Conservation (phyloP, 2,329 filamentous ascomycete species). For the Ampelomyces quisqualis region DNA sequence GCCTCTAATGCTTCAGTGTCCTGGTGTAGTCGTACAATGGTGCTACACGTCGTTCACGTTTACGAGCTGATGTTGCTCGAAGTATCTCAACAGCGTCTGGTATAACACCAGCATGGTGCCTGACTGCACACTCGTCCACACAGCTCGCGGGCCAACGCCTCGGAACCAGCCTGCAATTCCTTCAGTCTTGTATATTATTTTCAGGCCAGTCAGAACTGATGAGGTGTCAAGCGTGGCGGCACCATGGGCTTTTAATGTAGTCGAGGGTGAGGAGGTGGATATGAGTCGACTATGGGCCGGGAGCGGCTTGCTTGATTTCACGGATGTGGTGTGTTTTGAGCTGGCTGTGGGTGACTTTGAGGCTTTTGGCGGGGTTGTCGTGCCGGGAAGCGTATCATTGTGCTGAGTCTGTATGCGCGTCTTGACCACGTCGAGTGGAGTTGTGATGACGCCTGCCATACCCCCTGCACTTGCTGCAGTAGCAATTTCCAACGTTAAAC, state of each 20-base stretch:
- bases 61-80: constrained; percentile 60
- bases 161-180: constrained; percentile 89
- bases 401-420: constrained; percentile 94
- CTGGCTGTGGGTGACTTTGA: constrained; percentile 21
- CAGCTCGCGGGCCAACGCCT: constrained; percentile 85
- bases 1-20: constrained; percentile 19
- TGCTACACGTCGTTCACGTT: constrained; percentile 20
- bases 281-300: constrained; percentile 63
- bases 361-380: constrained; percentile 17
- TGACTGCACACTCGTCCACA: constrained; percentile 98
- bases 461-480: constrained; percentile 90
- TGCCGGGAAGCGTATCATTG: constrained; percentile 44
- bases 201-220: constrained; percentile 80
- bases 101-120: constrained; percentile 96
- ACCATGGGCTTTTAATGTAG: constrained; percentile 75
- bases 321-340: constrained; percentile 36
- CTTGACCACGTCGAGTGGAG: constrained; percentile 95
- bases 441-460: constrained; percentile 90
- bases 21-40: constrained; percentile 16
- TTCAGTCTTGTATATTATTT: constrained; percentile 86
- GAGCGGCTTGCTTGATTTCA: constrained; percentile 27
- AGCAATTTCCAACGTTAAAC: constrained; percentile 77
- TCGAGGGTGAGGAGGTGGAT: constrained; percentile 86
- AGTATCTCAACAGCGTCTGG: constrained; percentile 77
- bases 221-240: constrained; percentile 82